phyloP scores from a whole-genome alignment of 495 filamentous ascomycete species.

The Sordaria brevicollis region DNA sequence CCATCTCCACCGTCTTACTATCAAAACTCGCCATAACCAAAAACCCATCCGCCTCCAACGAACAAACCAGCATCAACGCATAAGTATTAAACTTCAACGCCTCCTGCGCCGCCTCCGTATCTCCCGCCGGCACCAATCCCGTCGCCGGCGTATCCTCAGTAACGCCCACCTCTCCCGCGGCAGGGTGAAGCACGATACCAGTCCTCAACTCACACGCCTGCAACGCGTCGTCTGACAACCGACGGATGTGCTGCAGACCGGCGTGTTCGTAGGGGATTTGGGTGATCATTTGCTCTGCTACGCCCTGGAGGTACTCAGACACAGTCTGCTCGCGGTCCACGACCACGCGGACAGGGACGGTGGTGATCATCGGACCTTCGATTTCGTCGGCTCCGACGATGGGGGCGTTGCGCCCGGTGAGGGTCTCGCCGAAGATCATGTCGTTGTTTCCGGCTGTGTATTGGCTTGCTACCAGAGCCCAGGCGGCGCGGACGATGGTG shows the following conservation, averaged over 20 bases:
- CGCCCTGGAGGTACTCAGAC: slow-evolving; percentile 30
- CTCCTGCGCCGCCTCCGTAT: slow-evolving; percentile 46
- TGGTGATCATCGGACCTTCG: slow-evolving; percentile 53
- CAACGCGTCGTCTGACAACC: slow-evolving; percentile 48
- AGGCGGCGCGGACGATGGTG: slow-evolving; percentile 51
- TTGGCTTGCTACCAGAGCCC: slow-evolving; percentile 46
- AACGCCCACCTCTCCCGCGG: slow-evolving; percentile 18
- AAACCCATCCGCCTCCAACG: slow-evolving; percentile 45
- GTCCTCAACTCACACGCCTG: slow-evolving; percentile 51
- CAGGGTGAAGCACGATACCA: slow-evolving; percentile 38
- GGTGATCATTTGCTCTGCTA: slow-evolving; percentile 43
- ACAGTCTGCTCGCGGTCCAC: slow-evolving; percentile 17
- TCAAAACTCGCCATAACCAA: slow-evolving; percentile 55
- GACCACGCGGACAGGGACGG: slow-evolving; percentile 50
- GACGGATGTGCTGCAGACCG: slow-evolving; percentile 59
- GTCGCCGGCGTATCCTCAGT: slow-evolving; percentile 30
- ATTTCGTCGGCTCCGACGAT: slow-evolving; percentile 42
- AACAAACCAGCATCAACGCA: slow-evolving; percentile 53
- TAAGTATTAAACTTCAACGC: slow-evolving; percentile 61
- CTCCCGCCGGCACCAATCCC: slow-evolving; percentile 39
- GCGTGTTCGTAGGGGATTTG: slow-evolving; percentile 54
- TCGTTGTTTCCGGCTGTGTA: slow-evolving; percentile 43
- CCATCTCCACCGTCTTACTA: slow-evolving; percentile 26
- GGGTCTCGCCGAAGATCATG: slow-evolving; percentile 43
- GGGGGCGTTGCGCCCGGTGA: slow-evolving; percentile 43